Conservation (phyloP, 176 grass and related monocot species). For the Oryza australiensis region DNA sequence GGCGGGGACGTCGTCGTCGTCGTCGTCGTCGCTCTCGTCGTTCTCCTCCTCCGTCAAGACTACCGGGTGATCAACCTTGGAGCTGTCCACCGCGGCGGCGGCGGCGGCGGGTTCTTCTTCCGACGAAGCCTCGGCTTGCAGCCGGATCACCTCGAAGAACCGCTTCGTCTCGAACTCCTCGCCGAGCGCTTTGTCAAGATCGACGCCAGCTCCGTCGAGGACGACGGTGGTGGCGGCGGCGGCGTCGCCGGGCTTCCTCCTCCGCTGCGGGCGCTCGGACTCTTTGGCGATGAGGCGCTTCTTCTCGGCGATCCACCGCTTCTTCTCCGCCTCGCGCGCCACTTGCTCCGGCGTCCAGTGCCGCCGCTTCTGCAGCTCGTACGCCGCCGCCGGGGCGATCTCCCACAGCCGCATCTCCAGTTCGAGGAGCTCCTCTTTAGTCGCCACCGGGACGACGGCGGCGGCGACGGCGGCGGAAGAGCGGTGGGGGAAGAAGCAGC, state of each 20-base stretch:
- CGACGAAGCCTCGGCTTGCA: no score
- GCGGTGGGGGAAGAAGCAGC: background rate
- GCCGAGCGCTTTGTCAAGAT: background rate
- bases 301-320: background rate
- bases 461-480: no score
- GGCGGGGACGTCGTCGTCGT: background rate
- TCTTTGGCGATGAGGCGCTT: background rate
- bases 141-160: background rate
- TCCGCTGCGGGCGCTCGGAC: no score
- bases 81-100: no score
- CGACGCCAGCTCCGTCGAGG: no score
- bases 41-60: background rate
- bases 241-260: no score
- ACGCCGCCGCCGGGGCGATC: background rate
- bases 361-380: background rate
- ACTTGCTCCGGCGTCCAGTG: background rate
- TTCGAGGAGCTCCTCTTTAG: background rate
- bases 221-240: no score
- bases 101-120: no score
- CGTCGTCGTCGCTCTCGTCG: no score
- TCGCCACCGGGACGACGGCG: no score
- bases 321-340: background rate
- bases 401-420: background rate
- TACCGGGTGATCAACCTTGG: no score
- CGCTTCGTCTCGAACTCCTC: background rate